Percentiles rank a stretch among this genome's conserved stretches.
phyloP scores from a whole-genome alignment of 495 filamentous ascomycete species.

The Podospora australis region DNA sequence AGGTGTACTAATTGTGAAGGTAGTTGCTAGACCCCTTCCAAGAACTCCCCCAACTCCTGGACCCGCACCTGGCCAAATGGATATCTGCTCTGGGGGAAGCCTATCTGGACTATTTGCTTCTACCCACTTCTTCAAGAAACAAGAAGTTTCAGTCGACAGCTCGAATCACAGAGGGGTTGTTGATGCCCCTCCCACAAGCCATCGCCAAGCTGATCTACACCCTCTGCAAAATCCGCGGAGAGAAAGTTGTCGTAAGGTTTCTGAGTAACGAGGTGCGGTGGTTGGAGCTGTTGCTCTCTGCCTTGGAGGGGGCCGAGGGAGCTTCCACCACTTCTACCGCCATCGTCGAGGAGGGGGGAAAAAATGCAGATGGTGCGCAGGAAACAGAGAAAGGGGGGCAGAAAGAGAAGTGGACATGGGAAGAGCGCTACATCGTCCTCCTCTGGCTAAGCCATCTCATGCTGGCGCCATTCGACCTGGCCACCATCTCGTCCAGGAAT shows the following conservation, averaged over 20 bases:
- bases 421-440: conserved; percentile 81
- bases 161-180: conserved; percentile 25
- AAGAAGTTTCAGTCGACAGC: not conserved
- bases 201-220: conserved; percentile 77
- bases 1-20: conserved; percentile 14
- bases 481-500: conserved; percentile 63
- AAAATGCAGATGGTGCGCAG: not conserved
- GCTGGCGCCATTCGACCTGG: conserved; percentile 87
- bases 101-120: conserved; percentile 54
- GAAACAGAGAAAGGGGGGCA: not conserved
- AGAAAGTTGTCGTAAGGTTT: conserved; percentile 86
- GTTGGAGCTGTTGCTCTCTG: conserved; percentile 69
- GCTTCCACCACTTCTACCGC: too few relatives aligned
- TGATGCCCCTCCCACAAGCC: conserved; percentile 57
- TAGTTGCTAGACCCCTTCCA: conserved; percentile 83
- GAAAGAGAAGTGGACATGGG: conserved; percentile 54
- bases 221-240: conserved; percentile 88
- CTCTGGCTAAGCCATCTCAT: conserved; percentile 91
- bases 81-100: conserved; percentile 65
- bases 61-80: conserved; percentile 71
- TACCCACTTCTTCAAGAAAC: not conserved
- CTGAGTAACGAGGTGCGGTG: conserved; percentile 80
- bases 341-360: too few relatives aligned
- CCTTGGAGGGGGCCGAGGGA: conserved; percentile 52
- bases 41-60: conserved; percentile 93